Evolutionary conservation across 129 eudicot genomes (phyloP), one percentile per base, ranked within the genome.

Genomic region (Glebionis coronaria): DNA sequence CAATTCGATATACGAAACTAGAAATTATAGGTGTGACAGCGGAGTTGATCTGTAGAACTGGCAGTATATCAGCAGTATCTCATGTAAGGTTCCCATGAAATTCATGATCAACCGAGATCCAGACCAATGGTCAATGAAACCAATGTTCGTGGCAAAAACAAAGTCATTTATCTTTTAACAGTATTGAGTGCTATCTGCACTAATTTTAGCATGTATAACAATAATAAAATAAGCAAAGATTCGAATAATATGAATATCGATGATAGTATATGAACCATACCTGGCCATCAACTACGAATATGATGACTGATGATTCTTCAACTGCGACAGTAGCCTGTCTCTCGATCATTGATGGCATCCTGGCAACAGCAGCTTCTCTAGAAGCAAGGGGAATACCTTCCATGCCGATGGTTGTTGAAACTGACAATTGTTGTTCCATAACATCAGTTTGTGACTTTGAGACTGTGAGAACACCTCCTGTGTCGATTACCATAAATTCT

Each of bases 271-370:
- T 12, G 44, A 47, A 82, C 61, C 80, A 75, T 68, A 93, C 98
- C 95, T 93, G 98, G 61, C 98, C 98, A 81, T 93, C 98, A 77
- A 88, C 98, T 64, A 93, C 81, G 75, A 93, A 93, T 76, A 93
- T 76, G 79, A 93, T 80, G 68, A 89, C 95, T 5, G 92, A 82
- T 51, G 98, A 82, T 73, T 93, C 98, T 61, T 93, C 97, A 35
- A 93, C 92, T 63, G 98, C 98, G 45, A 82, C 72, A 44, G 90
- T 77, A 62, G 98, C 98, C 70, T 93, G 98, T 58, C 78, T 88
- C 81, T 93, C 98, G 51, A 93, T 85, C 95, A 86, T 85, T 44
- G 98, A 84, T n/a, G 98, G 98, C 98, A 93, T 93, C 75, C 87
- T 84, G 68, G 98, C 95, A 75, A 93, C 86, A 63, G 98, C 98